Percentiles rank a stretch among this genome's conserved stretches.
Evolutionary conservation across 805 yeast genomes (phyloP).

Genomic region (Kluyveromyces lactis): DNA sequence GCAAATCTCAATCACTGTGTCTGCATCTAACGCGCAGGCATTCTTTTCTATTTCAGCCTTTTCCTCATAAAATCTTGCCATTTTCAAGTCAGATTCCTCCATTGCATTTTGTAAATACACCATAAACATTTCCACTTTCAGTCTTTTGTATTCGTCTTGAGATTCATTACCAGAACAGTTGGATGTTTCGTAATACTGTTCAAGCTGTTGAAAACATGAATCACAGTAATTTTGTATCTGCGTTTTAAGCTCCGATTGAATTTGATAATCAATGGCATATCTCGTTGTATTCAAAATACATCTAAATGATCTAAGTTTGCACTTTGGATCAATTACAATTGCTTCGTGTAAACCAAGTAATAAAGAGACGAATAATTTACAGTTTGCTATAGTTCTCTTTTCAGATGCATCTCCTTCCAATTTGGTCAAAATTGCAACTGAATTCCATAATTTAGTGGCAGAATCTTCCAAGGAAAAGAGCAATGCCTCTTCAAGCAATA

Average conservation of each 20-base stretch:
- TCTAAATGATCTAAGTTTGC: constrained; percentile 25
- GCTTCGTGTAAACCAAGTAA: constrained; percentile 28
- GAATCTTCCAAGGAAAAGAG: constrained; percentile 21
- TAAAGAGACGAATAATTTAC: constrained; percentile 27
- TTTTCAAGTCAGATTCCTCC: constrained; percentile 26
- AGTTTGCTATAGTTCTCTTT: constrained; percentile 9
- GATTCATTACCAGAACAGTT: constrained; percentile 7
- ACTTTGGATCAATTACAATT: constrained; percentile 15
- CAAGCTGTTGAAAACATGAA: constrained; percentile 16
- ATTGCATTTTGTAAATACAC: constrained; percentile 28
- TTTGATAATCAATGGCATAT: constrained; percentile 21
- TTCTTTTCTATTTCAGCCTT: constrained; percentile 21
- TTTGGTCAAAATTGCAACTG: constrained; percentile 23
- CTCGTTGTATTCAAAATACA: constrained; percentile 28
- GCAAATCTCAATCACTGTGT: constrained; percentile 22
- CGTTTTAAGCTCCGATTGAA: constrained; percentile 9
- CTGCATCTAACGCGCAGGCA: constrained; percentile 9
- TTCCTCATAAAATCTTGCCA: constrained; percentile 30
- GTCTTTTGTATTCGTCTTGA: constrained; percentile 10
- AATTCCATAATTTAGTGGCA: constrained; percentile 34
- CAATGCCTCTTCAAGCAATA: constrained; percentile 13
- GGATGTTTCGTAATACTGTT: constrained; percentile 7
- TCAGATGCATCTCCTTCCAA: constrained; percentile 9
- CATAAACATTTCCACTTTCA: constrained; percentile 25
- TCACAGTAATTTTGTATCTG: constrained; percentile 28